Base-by-base conservation (phyloP, 164 flowering plant genomes). In the Echeveria elegans region DNA sequence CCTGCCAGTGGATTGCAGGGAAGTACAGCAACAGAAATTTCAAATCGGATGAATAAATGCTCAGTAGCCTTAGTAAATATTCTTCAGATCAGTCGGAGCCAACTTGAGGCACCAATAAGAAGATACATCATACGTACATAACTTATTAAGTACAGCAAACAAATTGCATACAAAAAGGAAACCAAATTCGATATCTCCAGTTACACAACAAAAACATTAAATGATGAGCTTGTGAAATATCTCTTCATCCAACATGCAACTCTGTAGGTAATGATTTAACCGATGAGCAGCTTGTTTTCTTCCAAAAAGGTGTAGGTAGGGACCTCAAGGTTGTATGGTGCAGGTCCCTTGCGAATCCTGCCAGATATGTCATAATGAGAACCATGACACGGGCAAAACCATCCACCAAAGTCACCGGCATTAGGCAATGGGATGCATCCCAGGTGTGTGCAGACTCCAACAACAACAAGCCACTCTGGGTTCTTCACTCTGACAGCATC, bases 331-430 rank as follows among this genome's bases (percentile, higher is more conserved):
- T 82, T 82, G 66, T 67, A 82, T 6, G 86, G 86, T 8, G 86
- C 86, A 23, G 86, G 86, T 2, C 86, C 86, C 72, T 80, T 82
- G 18, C 83, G 78, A 31, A 82, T 78, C 67, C 85, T 76, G 60
- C 85, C 83, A 43, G 85, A 82, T 29, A 79, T 71, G 47, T 82
- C 85, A 65, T 82, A 82, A 66, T 82, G 83, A 21, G 85, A 82
- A 14, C 85, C 85, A 72, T 82, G 85, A 76, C 85, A 82, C 3
- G 85, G 85, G 72, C 85, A 82, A 69, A 82, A 82, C 83, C 83
- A 82, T 14, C 83, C 85, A 43, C 82, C 85, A 71, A 66, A 82
- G 38, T 82, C 85, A 58, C 85, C 85, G 53, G 85, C 82, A 74
- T 82, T 79, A 5, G 85, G 85, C 53, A 79, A 74, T 12, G 85